Evolutionary conservation across 1,284 basidiomycete genomes (phyloP).

Genomic region (Kalmanozyma brasiliensis): DNA sequence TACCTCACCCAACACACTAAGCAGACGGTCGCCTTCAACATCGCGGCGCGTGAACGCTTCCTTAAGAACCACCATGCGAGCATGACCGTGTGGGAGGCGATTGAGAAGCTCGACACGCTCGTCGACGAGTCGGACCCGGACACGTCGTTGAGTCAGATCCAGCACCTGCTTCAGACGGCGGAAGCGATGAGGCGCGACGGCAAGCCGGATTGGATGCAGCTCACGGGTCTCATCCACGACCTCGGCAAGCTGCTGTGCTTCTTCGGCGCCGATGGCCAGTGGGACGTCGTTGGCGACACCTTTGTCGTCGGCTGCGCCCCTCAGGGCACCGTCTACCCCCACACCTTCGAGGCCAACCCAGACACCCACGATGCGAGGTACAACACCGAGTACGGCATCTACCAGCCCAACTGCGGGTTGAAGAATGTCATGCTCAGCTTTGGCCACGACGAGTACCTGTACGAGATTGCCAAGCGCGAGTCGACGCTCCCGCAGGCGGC

Average conservation of each 20-base stretch:
- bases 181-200: conserved; percentile 89
- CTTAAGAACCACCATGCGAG: conserved; percentile 41
- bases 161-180: conserved; percentile 89
- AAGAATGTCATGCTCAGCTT: conserved; percentile 90
- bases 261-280: conserved; percentile 75
- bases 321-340: conserved; percentile 75
- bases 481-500: conserved; percentile 80
- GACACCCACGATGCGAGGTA: conserved; percentile 78
- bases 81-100: conserved; percentile 82
- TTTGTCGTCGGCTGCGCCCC: conserved; percentile 87
- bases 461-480: conserved; percentile 51
- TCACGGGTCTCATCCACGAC: conserved; percentile 78
- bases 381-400: conserved; percentile 84
- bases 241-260: conserved; percentile 56
- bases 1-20: conserved; percentile 90
- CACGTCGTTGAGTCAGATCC: conserved; percentile 75
- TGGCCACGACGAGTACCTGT: conserved; percentile 79
- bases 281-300: conserved; percentile 88
- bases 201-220: conserved; percentile 76
- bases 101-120: conserved; percentile 86
- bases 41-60: conserved; percentile 41
- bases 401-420: conserved; percentile 83
- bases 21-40: conserved; percentile 71
- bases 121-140: conserved; percentile 85
- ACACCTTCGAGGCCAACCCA: conserved; percentile 83